These are phyloP conservation scores for Vitis hybrid DNA, from an alignment of 177 flowering plant genomes.

Conservation along the genomic window DNA sequence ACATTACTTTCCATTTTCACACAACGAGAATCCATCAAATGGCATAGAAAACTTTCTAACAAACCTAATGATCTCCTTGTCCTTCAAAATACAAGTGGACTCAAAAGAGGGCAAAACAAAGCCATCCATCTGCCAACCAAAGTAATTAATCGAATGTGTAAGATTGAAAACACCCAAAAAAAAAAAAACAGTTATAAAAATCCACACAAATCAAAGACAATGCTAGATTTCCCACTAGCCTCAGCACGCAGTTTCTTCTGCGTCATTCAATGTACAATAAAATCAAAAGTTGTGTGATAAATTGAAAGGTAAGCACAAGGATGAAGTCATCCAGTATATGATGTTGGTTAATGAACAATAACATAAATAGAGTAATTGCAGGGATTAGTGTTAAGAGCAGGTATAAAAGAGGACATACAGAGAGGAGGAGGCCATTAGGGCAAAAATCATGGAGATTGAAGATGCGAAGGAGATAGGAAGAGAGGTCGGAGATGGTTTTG, in stretches of 20 bases:
- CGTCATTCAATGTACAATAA: neutral
- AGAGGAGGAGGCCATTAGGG: slow-evolving; percentile 60
- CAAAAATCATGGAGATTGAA: slow-evolving; percentile 48
- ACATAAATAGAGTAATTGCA: neutral
- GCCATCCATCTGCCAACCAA: slow-evolving; percentile 67
- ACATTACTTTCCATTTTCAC: neutral
- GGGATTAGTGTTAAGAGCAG: neutral
- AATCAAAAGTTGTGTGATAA: neutral
- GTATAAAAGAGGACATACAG: slow-evolving; percentile 34
- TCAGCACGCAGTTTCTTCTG: neutral
- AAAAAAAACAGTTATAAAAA: neutral
- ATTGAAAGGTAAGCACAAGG: neutral
- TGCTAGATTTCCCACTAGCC: neutral
- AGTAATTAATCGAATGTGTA: neutral
- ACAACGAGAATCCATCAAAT: neutral
- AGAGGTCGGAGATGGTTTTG: slow-evolving; percentile 47
- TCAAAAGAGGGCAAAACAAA: slow-evolving; percentile 76
- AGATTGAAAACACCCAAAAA: neutral
- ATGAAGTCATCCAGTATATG: too few relatives aligned
- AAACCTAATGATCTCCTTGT: slow-evolving; percentile 67
- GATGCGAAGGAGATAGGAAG: slow-evolving; percentile 33
- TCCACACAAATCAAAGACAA: neutral
- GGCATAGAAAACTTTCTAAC: slow-evolving; percentile 1
- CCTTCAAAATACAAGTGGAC: slow-evolving; percentile 57
- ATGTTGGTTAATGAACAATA: neutral